Base-by-base conservation (phyloP, 768 basidiomycete species). In the Naganishia kalamii region DNA sequence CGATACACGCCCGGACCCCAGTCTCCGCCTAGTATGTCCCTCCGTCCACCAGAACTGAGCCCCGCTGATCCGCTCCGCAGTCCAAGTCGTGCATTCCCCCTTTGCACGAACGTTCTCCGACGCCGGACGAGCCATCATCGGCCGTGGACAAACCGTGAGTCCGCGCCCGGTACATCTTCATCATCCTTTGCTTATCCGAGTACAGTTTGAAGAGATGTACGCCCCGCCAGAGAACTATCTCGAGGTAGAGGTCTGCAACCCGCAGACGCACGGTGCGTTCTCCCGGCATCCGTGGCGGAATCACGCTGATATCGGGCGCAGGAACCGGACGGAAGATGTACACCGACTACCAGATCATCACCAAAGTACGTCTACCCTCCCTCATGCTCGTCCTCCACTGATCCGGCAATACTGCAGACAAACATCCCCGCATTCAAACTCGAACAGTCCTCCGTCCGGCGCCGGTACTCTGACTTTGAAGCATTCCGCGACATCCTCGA, bases 381-480 rank as follows among this genome's bases (percentile, higher is more conserved):
- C 27, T 62, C 29, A 11, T 43, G 21, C 47, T 46, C 27, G 13
- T 17, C 23, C 23, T 5, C 4, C 35, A 62, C 41, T 46, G 4
- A 40, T 27, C 33, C 23, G 8, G 7, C 27, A 57, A 1, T 29
- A 25, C 6, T n/a, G 17, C 70, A 96, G 92, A 98, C 96, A 71
- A 98, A 98, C 79, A 99, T 98, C 71, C 96, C 93, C 35, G 94
- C 94, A 0, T 99, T 99, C 83, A 96, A 97, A 77, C 84, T 98
- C 46, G 89, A 87, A n/a, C 89, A 90, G 79, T 92, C 90, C 11
- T 81, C 88, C 43, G 91, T 93, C 48, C 85, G 90, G 52, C 83
- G 91, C 48, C 87, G 91, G 51, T 93, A 93, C 77, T 90, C 88
- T 44, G 90, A 93, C 77, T 93, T 93, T 74, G 91, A 93, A 74